These are phyloP conservation scores for Akanthomyces lecanii DNA, from an alignment of 2,329 filamentous ascomycete species.

Conservation along the genomic window DNA sequence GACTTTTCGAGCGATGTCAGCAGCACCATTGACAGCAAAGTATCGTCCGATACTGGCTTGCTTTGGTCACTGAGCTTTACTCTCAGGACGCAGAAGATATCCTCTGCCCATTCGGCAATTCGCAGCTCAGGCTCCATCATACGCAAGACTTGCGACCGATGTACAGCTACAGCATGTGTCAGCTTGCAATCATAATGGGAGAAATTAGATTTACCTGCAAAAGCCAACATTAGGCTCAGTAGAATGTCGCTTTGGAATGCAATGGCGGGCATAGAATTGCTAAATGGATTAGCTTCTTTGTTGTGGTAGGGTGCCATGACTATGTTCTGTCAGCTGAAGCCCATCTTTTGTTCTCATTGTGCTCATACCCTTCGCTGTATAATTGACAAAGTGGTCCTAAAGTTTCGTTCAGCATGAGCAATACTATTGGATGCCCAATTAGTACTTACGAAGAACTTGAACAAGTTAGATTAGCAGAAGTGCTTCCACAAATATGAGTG, in stretches of 20 bases:
- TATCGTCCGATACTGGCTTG: conserved; percentile 64
- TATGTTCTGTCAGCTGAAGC: conserved; percentile 32
- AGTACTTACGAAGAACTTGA: conserved; percentile 45
- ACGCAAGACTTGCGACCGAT: conserved; percentile 68
- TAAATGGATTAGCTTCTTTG: conserved; percentile 49
- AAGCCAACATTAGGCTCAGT: conserved; percentile 72
- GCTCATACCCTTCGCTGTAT: conserved; percentile 65
- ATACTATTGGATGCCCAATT: not conserved
- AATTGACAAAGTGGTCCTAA: conserved; percentile 65
- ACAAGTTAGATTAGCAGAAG: conserved; percentile 21
- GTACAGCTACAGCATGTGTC: conserved; percentile 53
- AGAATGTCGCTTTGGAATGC: conserved; percentile 66
- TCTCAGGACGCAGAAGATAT: conserved; percentile 71
- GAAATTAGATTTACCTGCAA: conserved; percentile 47
- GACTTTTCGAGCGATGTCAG: conserved; percentile 79
- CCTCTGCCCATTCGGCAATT: conserved; percentile 75
- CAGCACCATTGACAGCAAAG: conserved; percentile 79
- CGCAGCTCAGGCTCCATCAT: conserved; percentile 71
- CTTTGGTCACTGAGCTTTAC: conserved; percentile 58
- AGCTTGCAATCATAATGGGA: not conserved
- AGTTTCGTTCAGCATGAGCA: conserved; percentile 14
- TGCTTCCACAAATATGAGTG: not conserved
- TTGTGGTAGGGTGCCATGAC: conserved; percentile 49
- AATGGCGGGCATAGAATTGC: conserved; percentile 52
- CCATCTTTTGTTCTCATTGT: conserved; percentile 30